phyloP scores from a whole-genome alignment of 495 filamentous ascomycete genomes.

The Astrothelium subdiscretum region DNA sequence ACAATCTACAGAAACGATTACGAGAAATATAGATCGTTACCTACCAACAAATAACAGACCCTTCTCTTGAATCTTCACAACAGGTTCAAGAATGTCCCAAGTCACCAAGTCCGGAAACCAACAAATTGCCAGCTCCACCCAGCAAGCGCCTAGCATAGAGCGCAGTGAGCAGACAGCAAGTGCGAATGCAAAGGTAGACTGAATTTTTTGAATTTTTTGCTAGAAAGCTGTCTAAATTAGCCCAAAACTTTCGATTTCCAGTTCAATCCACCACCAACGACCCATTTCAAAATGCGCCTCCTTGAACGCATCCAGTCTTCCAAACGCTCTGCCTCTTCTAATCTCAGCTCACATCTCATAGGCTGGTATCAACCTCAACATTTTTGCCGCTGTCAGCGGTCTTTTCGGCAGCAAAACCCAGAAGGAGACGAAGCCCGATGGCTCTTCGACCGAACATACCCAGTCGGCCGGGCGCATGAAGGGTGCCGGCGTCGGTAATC shows the following conservation, averaged over 20 bases:
- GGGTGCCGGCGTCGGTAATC: not conserved
- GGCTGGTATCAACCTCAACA: slow-evolving; percentile 29
- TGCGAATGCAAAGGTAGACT: slow-evolving; percentile 8
- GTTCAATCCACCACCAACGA: too few species aligned
- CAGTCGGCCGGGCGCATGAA: not conserved
- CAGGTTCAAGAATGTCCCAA: not conserved
- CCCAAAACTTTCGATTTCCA: not conserved
- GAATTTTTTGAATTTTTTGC: not conserved
- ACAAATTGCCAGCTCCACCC: not conserved
- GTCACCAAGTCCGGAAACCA: slow-evolving; percentile 4
- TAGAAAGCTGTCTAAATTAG: not conserved
- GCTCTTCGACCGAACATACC: slow-evolving; percentile 15
- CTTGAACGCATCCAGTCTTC: not conserved
- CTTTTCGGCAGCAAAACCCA: slow-evolving; percentile 20
- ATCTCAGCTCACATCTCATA: slow-evolving; percentile 5
- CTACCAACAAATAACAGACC: too few species aligned
- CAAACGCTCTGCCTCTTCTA: not conserved
- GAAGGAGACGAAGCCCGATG: slow-evolving; percentile 24
- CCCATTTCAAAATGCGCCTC: not conserved
- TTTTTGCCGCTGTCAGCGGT: slow-evolving; percentile 25
- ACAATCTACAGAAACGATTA: too few species aligned
- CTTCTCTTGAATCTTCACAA: not conserved
- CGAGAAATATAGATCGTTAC: too few species aligned
- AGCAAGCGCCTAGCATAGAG: not conserved
- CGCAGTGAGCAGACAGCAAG: slow-evolving; percentile 8